phyloP scores from a whole-genome alignment of 768 basidiomycete species.

The Mycena rosella region DNA sequence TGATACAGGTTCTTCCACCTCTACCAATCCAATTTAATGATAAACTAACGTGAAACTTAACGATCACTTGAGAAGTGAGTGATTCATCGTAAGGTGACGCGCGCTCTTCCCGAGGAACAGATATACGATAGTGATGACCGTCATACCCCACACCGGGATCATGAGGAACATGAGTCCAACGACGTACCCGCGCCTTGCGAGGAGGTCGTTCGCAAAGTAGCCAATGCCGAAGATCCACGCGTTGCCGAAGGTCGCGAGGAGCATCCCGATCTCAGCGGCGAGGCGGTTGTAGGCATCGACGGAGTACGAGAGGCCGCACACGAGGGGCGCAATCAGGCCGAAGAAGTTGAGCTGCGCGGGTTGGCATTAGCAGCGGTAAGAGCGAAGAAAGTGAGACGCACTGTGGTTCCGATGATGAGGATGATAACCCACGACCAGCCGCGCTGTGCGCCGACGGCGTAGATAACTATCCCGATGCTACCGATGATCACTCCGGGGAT shows the following conservation, averaged over 20 bases:
- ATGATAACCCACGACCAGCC: conserved; percentile 26
- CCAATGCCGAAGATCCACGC: conserved; percentile 27
- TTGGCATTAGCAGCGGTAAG: not conserved
- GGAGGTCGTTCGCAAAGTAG: conserved; percentile 22
- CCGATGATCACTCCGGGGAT: conserved; percentile 14
- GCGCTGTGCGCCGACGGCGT: conserved; percentile 25
- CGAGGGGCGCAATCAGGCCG: conserved; percentile 26
- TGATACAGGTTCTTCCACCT: no score
- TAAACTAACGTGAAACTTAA: no score
- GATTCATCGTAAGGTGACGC: conserved; percentile 17
- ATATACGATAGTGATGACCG: conserved; percentile 22
- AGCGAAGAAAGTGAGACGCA: not conserved
- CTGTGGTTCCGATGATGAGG: conserved; percentile 20
- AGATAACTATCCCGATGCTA: conserved; percentile 19
- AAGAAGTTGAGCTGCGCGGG: conserved; percentile 25
- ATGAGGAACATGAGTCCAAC: conserved; percentile 26
- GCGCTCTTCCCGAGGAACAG: conserved; percentile 25
- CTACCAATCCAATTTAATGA: no score
- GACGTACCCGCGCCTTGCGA: conserved; percentile 17
- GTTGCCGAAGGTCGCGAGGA: conserved; percentile 26
- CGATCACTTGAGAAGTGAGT: conserved; percentile 12
- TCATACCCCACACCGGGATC: conserved; percentile 27
- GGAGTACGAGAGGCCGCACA: conserved; percentile 24
- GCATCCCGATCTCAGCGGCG: conserved; percentile 24
- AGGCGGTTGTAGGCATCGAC: conserved; percentile 31